Evolutionary conservation across 208 protist genomes (phyloP).

Genomic region (Crithidia brevicula): DNA sequence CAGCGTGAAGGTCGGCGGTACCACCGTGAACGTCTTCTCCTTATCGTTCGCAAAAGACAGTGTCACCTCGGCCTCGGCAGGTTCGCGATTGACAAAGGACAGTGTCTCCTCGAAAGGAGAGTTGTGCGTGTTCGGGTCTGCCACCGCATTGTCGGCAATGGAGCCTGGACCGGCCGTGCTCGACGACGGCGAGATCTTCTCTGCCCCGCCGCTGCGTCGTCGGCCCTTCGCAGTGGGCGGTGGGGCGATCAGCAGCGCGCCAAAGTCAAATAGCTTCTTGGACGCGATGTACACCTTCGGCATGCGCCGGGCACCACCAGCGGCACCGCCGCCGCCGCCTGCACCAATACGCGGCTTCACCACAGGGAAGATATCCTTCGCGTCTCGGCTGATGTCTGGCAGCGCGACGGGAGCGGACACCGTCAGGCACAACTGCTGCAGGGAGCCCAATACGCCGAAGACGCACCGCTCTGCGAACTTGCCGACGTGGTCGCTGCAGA

Average conservation of each 20-base stretch:
- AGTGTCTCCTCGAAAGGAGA: conserved; percentile 59
- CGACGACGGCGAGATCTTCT: not conserved
- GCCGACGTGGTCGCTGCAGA: conserved; percentile 71
- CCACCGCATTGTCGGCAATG: not conserved
- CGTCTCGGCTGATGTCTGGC: conserved; percentile 89
- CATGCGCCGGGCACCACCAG: conserved; percentile 5
- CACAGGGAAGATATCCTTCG: conserved; percentile 83
- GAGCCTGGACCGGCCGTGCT: not conserved
- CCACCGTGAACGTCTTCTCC: conserved; percentile 83
- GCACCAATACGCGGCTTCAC: conserved; percentile 37
- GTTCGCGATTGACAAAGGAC: conserved; percentile 92
- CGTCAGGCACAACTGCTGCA: conserved; percentile 62
- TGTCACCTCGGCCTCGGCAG: conserved; percentile 72
- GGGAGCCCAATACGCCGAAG: conserved; percentile 86
- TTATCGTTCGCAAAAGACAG: conserved; percentile 85
- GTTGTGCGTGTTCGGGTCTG: not conserved
- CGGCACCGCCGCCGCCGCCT: conserved; percentile 5
- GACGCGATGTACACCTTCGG: conserved; percentile 73
- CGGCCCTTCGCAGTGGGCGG: conserved; percentile 34
- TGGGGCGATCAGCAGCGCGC: conserved; percentile 88
- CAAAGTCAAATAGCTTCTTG: conserved; percentile 94
- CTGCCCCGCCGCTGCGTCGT: conserved; percentile 38
- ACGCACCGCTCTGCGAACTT: conserved; percentile 38
- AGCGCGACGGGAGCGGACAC: conserved; percentile 59
- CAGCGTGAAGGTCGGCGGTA: conserved; percentile 78